Base-by-base conservation (phyloP, 2,329 filamentous ascomycete species). In the Neofusicoccum kwambonambiense region DNA sequence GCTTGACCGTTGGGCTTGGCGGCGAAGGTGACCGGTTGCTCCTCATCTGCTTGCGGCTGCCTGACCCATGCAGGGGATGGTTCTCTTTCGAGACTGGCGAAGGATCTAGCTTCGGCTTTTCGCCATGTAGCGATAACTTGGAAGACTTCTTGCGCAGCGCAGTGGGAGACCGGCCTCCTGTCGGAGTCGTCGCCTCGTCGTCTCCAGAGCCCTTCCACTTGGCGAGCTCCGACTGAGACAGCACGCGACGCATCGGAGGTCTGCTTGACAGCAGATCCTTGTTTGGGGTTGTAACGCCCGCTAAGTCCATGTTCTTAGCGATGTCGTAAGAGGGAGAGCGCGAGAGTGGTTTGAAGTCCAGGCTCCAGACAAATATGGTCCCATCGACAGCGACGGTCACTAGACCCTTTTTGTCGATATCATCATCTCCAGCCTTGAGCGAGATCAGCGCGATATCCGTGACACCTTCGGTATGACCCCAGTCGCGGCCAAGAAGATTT, bases 391-490 rank as follows among this genome's bases (percentile, higher is more conserved):
- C 82, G 3, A 82, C 81, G 1, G 81, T 83, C 15, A 83, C 78
- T 2, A 84, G 72, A 8, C 72, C 75, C 52, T 73, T 74, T 15
- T 82, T 80, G 15, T 86, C 84, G 45, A 74, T 73, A 3, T 73
- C 67, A 15, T 68, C 70, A 63, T 90, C 86, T 11, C 66, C 54
- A 11, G 67, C 67, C 45, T 73, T 69, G n/a, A 66, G 51, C 47
- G 65, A 62, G 2, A 94, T 76, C 17, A 77, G 67, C 3, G 90
- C 86, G 17, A 96, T 87, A 66, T 93, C 93, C 60, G 91, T 96
- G 68, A 99, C 92, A 8, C 93, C 90, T 74, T 97, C 93, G 0
- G 93, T 97, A 70, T 99, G 95, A 1, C 95, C 95, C 87, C 93
- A 97, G 78, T 98, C 95, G 45, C 92, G 88, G 58, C 93, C 90